Percentiles rank a stretch among this genome's conserved stretches.
Evolutionary conservation across 2,329 filamentous ascomycete species (phyloP).

Genomic region (Botrytis deweyae): DNA sequence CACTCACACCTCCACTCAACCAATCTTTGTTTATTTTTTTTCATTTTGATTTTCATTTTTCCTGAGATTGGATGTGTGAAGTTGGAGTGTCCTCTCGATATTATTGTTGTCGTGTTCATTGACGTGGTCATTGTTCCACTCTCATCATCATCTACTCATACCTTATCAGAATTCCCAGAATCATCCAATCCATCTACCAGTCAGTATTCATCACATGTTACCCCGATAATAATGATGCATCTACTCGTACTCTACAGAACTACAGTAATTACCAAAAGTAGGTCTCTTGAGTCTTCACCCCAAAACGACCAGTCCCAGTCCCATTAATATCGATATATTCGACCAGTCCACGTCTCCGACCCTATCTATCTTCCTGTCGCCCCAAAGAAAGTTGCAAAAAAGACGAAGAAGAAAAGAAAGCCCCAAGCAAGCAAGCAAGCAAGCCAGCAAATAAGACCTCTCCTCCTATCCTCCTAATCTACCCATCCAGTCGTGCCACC

Average conservation of each 20-base stretch:
- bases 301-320: no score
- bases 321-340: neutral
- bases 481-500: neutral
- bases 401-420: neutral
- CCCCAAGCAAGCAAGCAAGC: neutral
- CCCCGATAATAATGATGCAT: neutral
- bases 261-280: neutral
- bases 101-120: slow-evolving; percentile 3
- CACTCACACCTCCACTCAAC: neutral
- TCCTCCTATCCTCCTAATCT: no score
- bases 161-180: neutral
- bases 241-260: neutral
- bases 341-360: neutral
- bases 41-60: neutral
- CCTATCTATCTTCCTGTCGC: neutral
- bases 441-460: neutral
- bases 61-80: neutral
- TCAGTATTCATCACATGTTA: no score
- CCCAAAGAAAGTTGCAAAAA: neutral
- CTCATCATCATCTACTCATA: neutral
- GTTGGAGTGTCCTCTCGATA: neutral
- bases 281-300: neutral
- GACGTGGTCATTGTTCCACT: slow-evolving; percentile 13
- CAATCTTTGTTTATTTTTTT: neutral
- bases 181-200: neutral